Evolutionary conservation across 257 asterid species (phyloP).

Genomic region (Sherardia arvensis): DNA sequence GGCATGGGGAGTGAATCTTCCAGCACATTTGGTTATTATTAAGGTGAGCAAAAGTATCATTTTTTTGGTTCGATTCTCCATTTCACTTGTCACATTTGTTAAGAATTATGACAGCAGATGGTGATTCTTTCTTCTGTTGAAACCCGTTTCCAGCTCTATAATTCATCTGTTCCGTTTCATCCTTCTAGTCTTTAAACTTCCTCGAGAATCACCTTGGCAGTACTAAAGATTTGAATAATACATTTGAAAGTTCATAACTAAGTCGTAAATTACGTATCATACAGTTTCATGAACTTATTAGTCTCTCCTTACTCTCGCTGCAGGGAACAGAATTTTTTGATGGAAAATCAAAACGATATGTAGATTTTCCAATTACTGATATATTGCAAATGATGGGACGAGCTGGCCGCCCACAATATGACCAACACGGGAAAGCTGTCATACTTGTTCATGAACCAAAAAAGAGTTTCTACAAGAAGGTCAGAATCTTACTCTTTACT

Average conservation of each 20-base stretch:
- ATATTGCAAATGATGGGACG: slow-evolving; percentile 99
- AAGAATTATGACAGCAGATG: neutral
- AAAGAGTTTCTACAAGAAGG: slow-evolving; percentile 98
- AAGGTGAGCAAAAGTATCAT: slow-evolving; percentile 45
- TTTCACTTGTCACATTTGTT: neutral
- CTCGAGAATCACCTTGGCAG: neutral
- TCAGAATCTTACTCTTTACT: neutral
- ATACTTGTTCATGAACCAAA: slow-evolving; percentile 99
- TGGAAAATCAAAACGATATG: slow-evolving; percentile 85
- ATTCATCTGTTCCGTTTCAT: too few species aligned
- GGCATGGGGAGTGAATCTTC: slow-evolving; percentile 99
- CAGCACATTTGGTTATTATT: slow-evolving; percentile 94
- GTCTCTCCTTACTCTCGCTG: slow-evolving; percentile 6
- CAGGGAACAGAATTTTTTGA: slow-evolving; percentile 98
- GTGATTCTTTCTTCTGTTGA: neutral
- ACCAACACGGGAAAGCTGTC: slow-evolving; percentile 97
- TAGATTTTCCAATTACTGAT: slow-evolving; percentile 96
- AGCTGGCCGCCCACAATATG: slow-evolving; percentile 98
- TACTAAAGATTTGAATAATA: neutral
- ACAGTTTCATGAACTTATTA: neutral
- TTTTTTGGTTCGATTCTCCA: neutral
- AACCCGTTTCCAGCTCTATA: neutral
- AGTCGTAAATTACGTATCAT: neutral
- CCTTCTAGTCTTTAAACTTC: neutral
- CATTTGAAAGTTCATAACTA: neutral